A percentile compares a stretch with the other conserved stretches of the same genome.
Conservation (phyloP, 2,329 filamentous ascomycete species). For the Septoria petroselini region DNA sequence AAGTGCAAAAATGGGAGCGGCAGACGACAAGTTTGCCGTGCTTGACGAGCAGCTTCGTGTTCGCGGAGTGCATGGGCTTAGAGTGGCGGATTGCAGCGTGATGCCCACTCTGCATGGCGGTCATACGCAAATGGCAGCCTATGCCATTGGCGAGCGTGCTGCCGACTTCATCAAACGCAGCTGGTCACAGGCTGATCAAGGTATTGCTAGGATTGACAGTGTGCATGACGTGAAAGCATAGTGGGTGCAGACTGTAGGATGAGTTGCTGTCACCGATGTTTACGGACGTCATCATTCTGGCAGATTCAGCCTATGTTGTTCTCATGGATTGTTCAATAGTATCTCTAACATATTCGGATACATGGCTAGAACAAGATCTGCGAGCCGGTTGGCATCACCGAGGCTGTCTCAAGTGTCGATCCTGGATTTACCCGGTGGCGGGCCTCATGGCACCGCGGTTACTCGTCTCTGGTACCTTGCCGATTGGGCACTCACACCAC, state of each 20-base stretch:
- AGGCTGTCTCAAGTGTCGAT: neutral
- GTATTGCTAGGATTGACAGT: constrained; percentile 2
- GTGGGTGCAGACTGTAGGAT: neutral
- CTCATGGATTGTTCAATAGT: too few species aligned
- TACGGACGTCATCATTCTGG: too few species aligned
- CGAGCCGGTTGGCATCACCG: neutral
- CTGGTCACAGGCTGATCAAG: neutral
- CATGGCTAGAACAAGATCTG: neutral
- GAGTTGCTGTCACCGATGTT: neutral
- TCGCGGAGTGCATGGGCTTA: constrained; percentile 49
- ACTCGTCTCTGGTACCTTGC: neutral
- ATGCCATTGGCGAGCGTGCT: constrained; percentile 55
- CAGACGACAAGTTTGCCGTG: constrained; percentile 49
- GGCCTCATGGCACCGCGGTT: neutral
- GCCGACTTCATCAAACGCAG: constrained; percentile 44
- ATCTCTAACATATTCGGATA: too few species aligned
- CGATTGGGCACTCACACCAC: neutral
- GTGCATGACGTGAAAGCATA: constrained; percentile 1
- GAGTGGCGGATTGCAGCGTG: constrained; percentile 54
- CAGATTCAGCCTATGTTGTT: neutral
- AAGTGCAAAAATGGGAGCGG: constrained; percentile 55
- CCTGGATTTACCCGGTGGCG: neutral
- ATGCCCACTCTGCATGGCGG: constrained; percentile 53
- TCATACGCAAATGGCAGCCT: constrained; percentile 57
- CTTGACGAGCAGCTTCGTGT: constrained; percentile 54